phyloP scores from a whole-genome alignment of 2,329 filamentous ascomycete genomes.

The Colletotrichum musicola region DNA sequence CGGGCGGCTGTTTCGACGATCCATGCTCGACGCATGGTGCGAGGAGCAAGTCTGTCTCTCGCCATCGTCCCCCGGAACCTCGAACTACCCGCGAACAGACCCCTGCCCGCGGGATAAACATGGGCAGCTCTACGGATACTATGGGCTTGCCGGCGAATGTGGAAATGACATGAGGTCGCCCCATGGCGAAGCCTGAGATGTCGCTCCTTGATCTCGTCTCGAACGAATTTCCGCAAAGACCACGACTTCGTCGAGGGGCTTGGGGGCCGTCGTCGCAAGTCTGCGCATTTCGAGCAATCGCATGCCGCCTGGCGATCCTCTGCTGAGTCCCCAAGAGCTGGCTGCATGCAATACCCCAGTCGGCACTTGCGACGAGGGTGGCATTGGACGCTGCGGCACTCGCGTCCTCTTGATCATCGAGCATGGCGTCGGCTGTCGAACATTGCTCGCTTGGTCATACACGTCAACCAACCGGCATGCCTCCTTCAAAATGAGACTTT shows the following conservation, averaged over 20 bases:
- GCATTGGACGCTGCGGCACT: neutral
- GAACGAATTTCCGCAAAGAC: neutral
- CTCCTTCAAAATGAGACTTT: no score
- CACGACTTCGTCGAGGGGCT: no score
- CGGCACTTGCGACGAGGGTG: conserved; percentile 13
- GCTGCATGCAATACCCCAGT: neutral
- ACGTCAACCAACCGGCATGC: no score
- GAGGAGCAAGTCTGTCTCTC: neutral
- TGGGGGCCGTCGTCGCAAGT: no score
- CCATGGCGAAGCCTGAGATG: no score
- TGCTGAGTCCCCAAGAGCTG: neutral
- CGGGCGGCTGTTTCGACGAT: conserved; percentile 9
- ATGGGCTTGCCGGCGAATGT: no score
- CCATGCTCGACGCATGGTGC: conserved; percentile 1
- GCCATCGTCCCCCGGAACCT: no score
- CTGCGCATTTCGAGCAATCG: neutral
- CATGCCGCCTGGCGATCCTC: neutral
- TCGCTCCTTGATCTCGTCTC: no score
- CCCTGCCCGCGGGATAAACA: neutral
- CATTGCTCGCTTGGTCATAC: no score
- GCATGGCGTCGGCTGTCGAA: no score
- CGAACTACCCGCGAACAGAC: conserved; percentile 8
- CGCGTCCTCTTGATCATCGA: no score
- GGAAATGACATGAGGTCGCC: no score
- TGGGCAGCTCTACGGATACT: neutral